Percentiles rank a stretch among this genome's conserved stretches.
Conservation (phyloP, 257 asterid genomes). For the Solanum bulbocastanum region DNA sequence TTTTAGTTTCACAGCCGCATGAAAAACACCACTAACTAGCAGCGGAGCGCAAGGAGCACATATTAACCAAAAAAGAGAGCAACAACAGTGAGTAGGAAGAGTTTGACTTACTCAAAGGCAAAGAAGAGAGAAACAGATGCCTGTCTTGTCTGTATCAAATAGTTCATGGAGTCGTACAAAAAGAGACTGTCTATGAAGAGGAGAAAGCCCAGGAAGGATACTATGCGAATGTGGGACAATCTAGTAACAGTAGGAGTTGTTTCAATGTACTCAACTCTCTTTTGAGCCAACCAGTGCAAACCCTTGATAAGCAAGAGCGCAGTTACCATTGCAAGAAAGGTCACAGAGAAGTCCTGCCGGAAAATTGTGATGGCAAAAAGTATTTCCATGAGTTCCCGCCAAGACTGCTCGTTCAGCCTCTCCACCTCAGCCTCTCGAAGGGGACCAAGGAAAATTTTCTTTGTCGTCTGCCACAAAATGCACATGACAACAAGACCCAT, state of each 20-base stretch:
- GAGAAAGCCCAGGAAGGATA: slow-evolving; percentile 87
- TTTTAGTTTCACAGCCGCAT: not conserved
- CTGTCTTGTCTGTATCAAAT: slow-evolving; percentile 62
- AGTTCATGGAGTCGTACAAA: slow-evolving; percentile 47
- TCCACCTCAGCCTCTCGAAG: slow-evolving; percentile 99
- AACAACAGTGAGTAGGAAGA: not conserved
- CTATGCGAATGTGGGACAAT: slow-evolving; percentile 69
- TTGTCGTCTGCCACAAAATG: slow-evolving; percentile 81
- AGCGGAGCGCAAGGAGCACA: not conserved
- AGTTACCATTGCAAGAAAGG: slow-evolving; percentile 79
- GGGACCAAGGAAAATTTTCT: slow-evolving; percentile 81
- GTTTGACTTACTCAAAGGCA: slow-evolving; percentile 73
- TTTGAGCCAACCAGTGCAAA: slow-evolving; percentile 98
- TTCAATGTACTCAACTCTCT: slow-evolving; percentile 94
- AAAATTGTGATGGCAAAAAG: slow-evolving; percentile 91
- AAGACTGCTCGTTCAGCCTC: slow-evolving; percentile 92
- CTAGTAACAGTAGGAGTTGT: slow-evolving; percentile 79
- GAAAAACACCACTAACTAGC: not conserved
- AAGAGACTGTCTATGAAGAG: slow-evolving; percentile 59
- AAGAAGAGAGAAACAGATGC: slow-evolving; percentile 90
- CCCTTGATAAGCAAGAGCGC: slow-evolving; percentile 83
- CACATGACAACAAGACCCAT: slow-evolving; percentile 89
- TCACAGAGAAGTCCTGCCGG: slow-evolving; percentile 84
- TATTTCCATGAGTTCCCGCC: slow-evolving; percentile 98
- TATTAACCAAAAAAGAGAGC: not conserved